Evolutionary conservation across 2,329 filamentous ascomycete species (phyloP).

Genomic region (Zasmidium angulare): DNA sequence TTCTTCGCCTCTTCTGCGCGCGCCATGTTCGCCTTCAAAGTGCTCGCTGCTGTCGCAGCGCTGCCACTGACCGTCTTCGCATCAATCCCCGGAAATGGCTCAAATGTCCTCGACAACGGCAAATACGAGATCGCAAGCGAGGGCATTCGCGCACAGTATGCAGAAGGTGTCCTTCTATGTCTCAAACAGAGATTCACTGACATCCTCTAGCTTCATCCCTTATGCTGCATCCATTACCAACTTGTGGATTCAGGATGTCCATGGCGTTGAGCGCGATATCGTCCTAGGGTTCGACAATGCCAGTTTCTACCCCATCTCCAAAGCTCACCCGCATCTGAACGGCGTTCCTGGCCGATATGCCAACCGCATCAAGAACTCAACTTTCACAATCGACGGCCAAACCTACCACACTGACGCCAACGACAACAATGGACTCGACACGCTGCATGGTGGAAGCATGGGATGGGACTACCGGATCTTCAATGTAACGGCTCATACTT

Average conservation of each 20-base stretch:
- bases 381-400: conserved; percentile 50
- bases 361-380: conserved; percentile 75
- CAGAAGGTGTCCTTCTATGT: too few species aligned
- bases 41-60: background rate
- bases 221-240: conserved; percentile 75
- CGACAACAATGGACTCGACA: conserved; percentile 49
- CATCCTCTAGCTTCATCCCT: conserved; percentile 71
- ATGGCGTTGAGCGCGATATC: conserved; percentile 68
- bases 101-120: conserved; percentile 37
- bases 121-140: conserved; percentile 72
- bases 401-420: conserved; percentile 51
- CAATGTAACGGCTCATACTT: conserved; percentile 67
- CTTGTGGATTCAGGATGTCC: conserved; percentile 67
- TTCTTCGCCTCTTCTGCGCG: background rate
- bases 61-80: background rate
- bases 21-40: background rate
- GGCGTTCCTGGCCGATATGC: conserved; percentile 73
- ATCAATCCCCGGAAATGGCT: conserved; percentile 24
- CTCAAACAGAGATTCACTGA: too few species aligned
- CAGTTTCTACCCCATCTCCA: conserved; percentile 64
- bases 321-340: conserved; percentile 69
- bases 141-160: conserved; percentile 63
- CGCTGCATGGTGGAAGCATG: conserved; percentile 50
- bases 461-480: conserved; percentile 69
- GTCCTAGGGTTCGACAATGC: conserved; percentile 76